Evolutionary conservation across 2,329 filamentous ascomycete species (phyloP).

Genomic region (Diplocarpon mali): DNA sequence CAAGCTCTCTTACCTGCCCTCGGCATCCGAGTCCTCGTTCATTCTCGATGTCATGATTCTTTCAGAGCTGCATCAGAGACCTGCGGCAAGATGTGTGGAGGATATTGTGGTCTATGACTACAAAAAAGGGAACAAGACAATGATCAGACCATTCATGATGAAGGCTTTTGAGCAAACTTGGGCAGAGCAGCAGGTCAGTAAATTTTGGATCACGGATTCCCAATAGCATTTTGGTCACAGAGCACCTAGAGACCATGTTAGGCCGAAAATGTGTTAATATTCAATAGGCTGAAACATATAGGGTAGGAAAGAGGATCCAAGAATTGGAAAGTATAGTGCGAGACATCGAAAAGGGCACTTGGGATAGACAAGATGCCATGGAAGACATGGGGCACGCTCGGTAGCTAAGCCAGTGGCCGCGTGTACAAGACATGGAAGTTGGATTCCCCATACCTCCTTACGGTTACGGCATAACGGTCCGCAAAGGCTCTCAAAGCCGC

Average conservation of each 20-base stretch:
- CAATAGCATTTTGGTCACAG: background rate
- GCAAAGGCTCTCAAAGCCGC: too few relatives aligned
- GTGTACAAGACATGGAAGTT: background rate
- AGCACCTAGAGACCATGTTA: too few relatives aligned
- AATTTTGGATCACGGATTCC: background rate
- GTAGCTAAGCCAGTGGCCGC: background rate
- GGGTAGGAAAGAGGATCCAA: background rate
- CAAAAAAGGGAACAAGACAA: slow-evolving; percentile 41
- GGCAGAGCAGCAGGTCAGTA: slow-evolving; percentile 41
- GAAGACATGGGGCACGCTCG: background rate
- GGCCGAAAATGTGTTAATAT: too few relatives aligned
- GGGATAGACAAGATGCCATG: background rate
- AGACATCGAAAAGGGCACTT: background rate
- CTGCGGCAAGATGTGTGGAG: slow-evolving; percentile 65
- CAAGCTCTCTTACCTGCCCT: slow-evolving; percentile 42
- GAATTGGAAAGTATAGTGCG: background rate
- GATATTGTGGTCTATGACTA: slow-evolving; percentile 76
- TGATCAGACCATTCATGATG: slow-evolving; percentile 49
- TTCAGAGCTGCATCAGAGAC: slow-evolving; percentile 62
- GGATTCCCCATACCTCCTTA: background rate
- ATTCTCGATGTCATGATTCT: slow-evolving; percentile 53
- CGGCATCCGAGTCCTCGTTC: slow-evolving; percentile 36
- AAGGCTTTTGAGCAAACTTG: slow-evolving; percentile 48
- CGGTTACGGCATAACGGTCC: too few relatives aligned
- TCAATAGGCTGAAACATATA: background rate